These are phyloP conservation scores for Pyrus communis DNA, from an alignment of 306 rosid species.

Conservation along the genomic window DNA sequence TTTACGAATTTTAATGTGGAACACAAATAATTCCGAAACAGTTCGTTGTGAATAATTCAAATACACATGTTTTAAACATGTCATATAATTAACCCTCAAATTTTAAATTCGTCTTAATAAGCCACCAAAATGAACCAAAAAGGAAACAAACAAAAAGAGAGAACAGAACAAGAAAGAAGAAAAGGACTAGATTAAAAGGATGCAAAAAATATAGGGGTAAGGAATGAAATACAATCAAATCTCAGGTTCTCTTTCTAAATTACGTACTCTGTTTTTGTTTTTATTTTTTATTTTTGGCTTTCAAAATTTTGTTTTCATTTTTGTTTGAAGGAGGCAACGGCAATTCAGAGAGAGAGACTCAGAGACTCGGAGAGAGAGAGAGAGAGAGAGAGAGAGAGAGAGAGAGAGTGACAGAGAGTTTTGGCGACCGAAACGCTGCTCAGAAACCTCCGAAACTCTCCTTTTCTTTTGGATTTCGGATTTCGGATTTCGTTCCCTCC, in stretches of 20 bases:
- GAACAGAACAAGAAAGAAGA: not conserved
- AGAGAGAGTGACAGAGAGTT: conserved; percentile 13
- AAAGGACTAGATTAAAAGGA: not conserved
- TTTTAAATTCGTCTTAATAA: not conserved
- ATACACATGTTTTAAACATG: not conserved
- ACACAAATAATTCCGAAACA: too few species aligned
- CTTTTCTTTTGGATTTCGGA: not conserved
- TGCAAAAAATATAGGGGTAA: not conserved
- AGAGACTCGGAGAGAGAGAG: conserved; percentile 12
- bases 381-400: conserved; percentile 10
- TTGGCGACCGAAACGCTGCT: conserved; percentile 23
- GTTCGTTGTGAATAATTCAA: too few species aligned
- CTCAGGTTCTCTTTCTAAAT: not conserved
- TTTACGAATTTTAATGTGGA: too few species aligned
- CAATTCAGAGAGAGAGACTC: conserved; percentile 22
- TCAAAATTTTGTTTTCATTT: not conserved
- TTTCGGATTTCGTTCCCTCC: conserved; percentile 7
- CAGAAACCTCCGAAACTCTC: conserved; percentile 6
- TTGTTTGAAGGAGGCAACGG: conserved; percentile 51
- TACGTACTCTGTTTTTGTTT: not conserved
- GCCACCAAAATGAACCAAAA: not conserved
- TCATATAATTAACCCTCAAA: not conserved
- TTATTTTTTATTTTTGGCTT: not conserved
- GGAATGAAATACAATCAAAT: not conserved
- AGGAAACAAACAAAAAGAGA: not conserved